A percentile compares a stretch with the other conserved stretches of the same genome.
These are phyloP conservation scores for Colletotrichum kahawae DNA, from an alignment of 2,329 filamentous ascomycete genomes.

Conservation along the genomic window DNA sequence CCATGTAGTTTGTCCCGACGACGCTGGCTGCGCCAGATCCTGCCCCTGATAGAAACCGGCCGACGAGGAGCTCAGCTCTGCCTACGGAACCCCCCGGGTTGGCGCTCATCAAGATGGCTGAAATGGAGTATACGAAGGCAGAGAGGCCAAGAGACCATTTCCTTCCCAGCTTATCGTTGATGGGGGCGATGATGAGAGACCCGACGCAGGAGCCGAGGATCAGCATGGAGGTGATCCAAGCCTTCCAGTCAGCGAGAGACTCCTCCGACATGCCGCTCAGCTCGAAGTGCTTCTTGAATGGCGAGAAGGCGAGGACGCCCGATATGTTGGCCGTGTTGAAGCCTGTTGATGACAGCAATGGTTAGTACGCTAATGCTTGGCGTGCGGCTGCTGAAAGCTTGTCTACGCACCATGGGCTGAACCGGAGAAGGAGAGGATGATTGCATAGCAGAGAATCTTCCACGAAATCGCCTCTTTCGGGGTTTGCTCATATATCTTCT, in stretches of 20 bases:
- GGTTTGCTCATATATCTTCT: background rate
- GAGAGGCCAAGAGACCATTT: conserved; percentile 42
- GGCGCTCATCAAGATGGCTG: conserved; percentile 42
- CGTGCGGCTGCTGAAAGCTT: background rate
- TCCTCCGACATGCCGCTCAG: background rate
- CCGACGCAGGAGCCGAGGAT: background rate
- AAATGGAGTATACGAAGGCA: conserved; percentile 48
- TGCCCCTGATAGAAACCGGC: background rate
- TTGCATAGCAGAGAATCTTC: background rate
- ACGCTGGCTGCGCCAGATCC: conserved; percentile 39
- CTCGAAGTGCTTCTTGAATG: background rate
- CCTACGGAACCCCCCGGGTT: conserved; percentile 30
- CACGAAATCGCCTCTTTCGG: background rate
- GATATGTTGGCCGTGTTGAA: background rate
- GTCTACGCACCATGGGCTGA: background rate
- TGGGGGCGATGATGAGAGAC: conserved; percentile 37
- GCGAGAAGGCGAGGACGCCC: background rate
- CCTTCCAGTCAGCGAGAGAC: background rate
- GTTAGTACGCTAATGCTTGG: background rate
- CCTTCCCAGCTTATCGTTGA: conserved; percentile 45
- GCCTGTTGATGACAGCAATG: background rate
- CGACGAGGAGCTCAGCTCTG: background rate
- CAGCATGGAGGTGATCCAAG: background rate
- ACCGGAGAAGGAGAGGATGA: background rate
- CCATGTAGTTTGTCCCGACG: conserved; percentile 47